A percentile compares a stretch with the other conserved stretches of the same genome.
phyloP scores from a whole-genome alignment of 2,329 filamentous ascomycete species.

The Rosellinia necatrix region DNA sequence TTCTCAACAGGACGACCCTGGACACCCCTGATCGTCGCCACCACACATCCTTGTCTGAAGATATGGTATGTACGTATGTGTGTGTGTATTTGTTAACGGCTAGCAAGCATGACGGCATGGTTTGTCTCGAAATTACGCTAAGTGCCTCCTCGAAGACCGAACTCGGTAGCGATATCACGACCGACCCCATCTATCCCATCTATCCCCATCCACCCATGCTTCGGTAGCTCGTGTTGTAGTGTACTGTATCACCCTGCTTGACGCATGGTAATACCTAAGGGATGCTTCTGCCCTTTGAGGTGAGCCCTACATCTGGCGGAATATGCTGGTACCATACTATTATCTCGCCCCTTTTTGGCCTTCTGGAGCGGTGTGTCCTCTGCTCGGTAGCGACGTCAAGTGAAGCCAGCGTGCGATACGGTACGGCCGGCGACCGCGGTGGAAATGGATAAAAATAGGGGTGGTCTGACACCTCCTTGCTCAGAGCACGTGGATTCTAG shows the following conservation, averaged over 20 bases:
- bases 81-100: background rate
- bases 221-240: background rate
- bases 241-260: background rate
- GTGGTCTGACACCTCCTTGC: constrained; percentile 4
- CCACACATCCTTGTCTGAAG: constrained; percentile 3
- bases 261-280: constrained; percentile 1
- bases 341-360: background rate
- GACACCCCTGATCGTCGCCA: constrained; percentile 17
- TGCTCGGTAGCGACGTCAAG: too few relatives aligned
- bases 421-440: constrained; percentile 3
- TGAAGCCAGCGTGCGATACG: too few relatives aligned
- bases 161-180: background rate
- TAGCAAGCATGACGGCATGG: background rate
- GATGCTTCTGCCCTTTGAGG: constrained; percentile 1
- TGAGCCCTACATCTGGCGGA: too few relatives aligned
- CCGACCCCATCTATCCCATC: too few relatives aligned
- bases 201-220: too few relatives aligned
- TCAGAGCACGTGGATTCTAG: constrained; percentile 17
- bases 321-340: background rate
- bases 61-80: background rate
- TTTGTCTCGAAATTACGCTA: background rate
- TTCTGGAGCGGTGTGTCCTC: constrained; percentile 11
- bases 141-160: constrained; percentile 7
- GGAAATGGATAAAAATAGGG: constrained; percentile 25
- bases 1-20: background rate